phyloP scores from a whole-genome alignment of 108 stramenopile species.

The Skeletonema grethae region DNA sequence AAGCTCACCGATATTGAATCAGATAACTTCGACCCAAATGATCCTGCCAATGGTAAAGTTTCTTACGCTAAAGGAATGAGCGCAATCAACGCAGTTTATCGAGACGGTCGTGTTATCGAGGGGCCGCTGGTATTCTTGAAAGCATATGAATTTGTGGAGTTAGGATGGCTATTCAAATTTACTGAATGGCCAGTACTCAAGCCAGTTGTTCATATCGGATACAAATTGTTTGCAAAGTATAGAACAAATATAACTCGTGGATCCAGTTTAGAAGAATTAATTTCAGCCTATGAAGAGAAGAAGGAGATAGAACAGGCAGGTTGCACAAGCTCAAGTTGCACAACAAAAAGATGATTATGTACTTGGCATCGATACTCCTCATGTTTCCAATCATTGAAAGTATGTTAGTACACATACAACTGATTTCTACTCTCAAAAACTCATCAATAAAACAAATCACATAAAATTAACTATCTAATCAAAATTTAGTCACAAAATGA shows the following conservation, averaged over 20 bases:
- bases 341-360: not conserved
- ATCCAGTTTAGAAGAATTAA: constrained; percentile 37
- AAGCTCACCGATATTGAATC: constrained; percentile 64
- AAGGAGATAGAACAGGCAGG: constrained; percentile 4
- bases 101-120: constrained; percentile 47
- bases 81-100: constrained; percentile 55
- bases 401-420: too few species aligned
- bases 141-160: constrained; percentile 52
- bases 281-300: constrained; percentile 43
- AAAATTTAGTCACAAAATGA: not conserved
- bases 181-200: constrained; percentile 41
- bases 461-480: not conserved
- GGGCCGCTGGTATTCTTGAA: constrained; percentile 57
- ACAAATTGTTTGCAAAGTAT: constrained; percentile 57
- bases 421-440: too few species aligned
- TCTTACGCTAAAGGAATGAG: constrained; percentile 56
- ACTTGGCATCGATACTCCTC: not conserved
- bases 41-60: constrained; percentile 58
- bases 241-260: constrained; percentile 58
- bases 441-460: not conserved
- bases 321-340: not conserved
- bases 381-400: too few species aligned
- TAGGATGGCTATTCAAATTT: constrained; percentile 57
- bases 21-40: constrained; percentile 39
- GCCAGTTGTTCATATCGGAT: constrained; percentile 34